Conservation (phyloP, 164 flowering plant species). For the Stephania yunnanensis region DNA sequence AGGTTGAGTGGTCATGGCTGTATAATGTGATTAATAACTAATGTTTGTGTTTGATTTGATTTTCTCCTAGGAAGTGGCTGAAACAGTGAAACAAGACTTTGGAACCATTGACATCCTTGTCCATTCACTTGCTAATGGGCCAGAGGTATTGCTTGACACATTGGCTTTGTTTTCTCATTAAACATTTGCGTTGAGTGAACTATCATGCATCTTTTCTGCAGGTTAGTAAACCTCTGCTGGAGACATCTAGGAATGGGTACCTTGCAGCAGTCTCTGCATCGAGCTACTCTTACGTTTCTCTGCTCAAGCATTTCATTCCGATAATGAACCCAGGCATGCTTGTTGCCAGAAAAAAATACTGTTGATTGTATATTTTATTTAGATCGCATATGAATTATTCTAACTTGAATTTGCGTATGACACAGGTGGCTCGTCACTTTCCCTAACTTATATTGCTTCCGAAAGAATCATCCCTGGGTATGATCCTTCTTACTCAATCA, state of each 20-base stretch:
- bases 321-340: slow-evolving; percentile 90
- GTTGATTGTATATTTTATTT: not conserved
- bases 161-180: not conserved
- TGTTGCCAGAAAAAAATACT: not conserved
- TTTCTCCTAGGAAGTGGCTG: slow-evolving; percentile 73
- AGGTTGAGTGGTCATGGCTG: too few relatives aligned
- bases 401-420: slow-evolving; percentile 4
- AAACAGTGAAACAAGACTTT: slow-evolving; percentile 78
- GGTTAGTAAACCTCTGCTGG: slow-evolving; percentile 91
- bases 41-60: not conserved
- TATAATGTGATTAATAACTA: too few relatives aligned
- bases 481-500: not conserved
- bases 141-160: slow-evolving; percentile 54
- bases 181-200: not conserved
- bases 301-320: slow-evolving; percentile 87
- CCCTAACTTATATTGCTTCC: slow-evolving; percentile 97
- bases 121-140: slow-evolving; percentile 98
- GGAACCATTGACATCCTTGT: slow-evolving; percentile 98
- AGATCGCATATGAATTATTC: not conserved
- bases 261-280: slow-evolving; percentile 96
- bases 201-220: slow-evolving; percentile 14
- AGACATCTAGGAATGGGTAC: slow-evolving; percentile 90
- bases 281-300: slow-evolving; percentile 85
- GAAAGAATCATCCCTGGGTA: slow-evolving; percentile 97
- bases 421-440: slow-evolving; percentile 88